Conservation (phyloP, 495 filamentous ascomycete genomes). For the Tuber indicum region DNA sequence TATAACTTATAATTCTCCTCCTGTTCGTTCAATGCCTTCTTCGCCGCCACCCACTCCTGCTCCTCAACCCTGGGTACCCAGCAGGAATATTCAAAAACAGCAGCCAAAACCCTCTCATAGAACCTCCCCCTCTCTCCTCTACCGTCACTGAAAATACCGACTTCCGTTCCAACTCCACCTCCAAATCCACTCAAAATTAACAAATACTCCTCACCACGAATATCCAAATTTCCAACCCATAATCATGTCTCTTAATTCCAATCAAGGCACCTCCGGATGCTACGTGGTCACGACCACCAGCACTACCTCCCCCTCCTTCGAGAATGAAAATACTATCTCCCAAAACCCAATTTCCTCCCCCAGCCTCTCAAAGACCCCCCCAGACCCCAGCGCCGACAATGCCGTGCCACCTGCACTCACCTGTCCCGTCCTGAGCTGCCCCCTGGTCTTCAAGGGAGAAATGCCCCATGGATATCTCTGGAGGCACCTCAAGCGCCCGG, state of each 20-base stretch:
- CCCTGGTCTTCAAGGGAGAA: too few relatives aligned
- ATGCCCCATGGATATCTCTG: too few relatives aligned
- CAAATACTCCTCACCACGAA: neutral
- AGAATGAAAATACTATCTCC: neutral
- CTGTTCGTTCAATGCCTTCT: too few relatives aligned
- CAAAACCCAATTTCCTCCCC: neutral
- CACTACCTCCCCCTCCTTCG: neutral
- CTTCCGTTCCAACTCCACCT: neutral
- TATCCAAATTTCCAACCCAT: neutral
- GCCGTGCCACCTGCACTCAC: neutral
- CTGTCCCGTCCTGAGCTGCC: too few relatives aligned
- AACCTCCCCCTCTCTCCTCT: too few relatives aligned
- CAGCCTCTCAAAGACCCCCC: neutral
- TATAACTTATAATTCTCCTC: too few relatives aligned
- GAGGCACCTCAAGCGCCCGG: too few relatives aligned
- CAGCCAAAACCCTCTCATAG: too few relatives aligned
- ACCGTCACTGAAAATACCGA: too few relatives aligned
- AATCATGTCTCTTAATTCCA: neutral
- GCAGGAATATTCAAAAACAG: too few relatives aligned
- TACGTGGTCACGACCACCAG: neutral
- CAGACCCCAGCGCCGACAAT: neutral
- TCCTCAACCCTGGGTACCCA: too few relatives aligned
- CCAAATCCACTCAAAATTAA: neutral
- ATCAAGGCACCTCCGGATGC: neutral
- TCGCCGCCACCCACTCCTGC: too few relatives aligned